Evolutionary conservation across 1,284 basidiomycete species (phyloP), one percentile per base, ranked within the genome.

Genomic region (Kalmanozyma brasiliensis): DNA sequence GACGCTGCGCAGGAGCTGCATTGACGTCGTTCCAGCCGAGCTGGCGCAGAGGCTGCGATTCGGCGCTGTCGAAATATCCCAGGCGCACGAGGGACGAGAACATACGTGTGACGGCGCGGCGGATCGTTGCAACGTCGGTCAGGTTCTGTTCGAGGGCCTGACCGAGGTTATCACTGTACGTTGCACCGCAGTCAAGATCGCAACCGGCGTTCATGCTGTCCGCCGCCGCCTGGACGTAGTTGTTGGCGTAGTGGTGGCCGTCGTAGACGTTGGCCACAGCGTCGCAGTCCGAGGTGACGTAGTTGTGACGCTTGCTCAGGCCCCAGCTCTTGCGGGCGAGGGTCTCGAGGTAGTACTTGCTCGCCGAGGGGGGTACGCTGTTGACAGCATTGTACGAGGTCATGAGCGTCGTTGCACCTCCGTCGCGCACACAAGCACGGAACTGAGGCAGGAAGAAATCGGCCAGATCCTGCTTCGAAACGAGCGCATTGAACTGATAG

Each of bases 391-490:
- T 62, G 43, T 62, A 62, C 9, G 36, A 41, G 0, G 59, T 55
- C 59, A 62, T 62, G 17, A 62, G 43, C 4, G 52, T 56, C 2
- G 52, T 43, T 0, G 59, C 59, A n/a, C 43, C 47, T 4, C 44
- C 59, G 32, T 62, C 59, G 7, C 59, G 35, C 16, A 62, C 44
- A 17, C 59, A 62, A 4, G 59, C 59, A 1, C 59, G 41, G 59
- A 62, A 62, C 26, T 62, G 59, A 3, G 59, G 59, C 19, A 62
- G 41, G 22, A 41, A 46, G 26, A 62, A 62, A n/a, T 62, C 59
- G 19, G 52, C 42, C 4, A 62, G 48, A 38, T 62, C 59, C 47
- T 62, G 59, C n/a, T 49, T 62, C 24, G 46, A 49, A 8, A 62
- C 59, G 33, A 56, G n/a, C 7, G 59, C 52, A 20, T 62, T 29